Evolutionary conservation across 805 yeast genomes (phyloP).

Genomic region (Saccharomycopsis sp.): DNA sequence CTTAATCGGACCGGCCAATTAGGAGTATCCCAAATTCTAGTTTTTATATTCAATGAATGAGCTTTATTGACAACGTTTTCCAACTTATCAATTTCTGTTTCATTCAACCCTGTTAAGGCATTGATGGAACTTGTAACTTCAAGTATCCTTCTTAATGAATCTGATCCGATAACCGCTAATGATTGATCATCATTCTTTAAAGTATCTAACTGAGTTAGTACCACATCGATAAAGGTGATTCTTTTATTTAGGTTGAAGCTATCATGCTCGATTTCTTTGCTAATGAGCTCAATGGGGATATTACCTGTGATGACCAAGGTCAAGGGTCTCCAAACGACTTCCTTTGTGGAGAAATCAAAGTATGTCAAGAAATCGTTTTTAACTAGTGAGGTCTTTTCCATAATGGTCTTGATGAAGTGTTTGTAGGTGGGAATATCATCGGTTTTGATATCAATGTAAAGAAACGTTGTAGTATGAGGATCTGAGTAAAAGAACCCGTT

Average conservation of each 20-base stretch:
- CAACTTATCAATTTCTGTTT: constrained; percentile 25
- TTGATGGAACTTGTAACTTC: constrained; percentile 2
- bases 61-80: constrained; percentile 29
- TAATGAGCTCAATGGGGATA: constrained; percentile 36
- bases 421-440: constrained; percentile 33
- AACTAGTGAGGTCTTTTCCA: constrained; percentile 19
- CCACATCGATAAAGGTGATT: constrained; percentile 38
- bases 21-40: constrained; percentile 66
- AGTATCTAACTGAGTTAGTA: constrained; percentile 20
- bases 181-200: not conserved
- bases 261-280: constrained; percentile 18
- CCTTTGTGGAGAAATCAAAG: constrained; percentile 27
- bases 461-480: constrained; percentile 42
- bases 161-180: constrained; percentile 31
- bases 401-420: constrained; percentile 31
- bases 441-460: constrained; percentile 48
- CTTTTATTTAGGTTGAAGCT: constrained; percentile 21
- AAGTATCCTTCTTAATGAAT: constrained; percentile 27
- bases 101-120: constrained; percentile 24
- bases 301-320: constrained; percentile 60
- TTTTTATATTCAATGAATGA: constrained; percentile 39
- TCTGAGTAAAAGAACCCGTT: constrained; percentile 35
- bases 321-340: constrained; percentile 40
- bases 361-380: constrained; percentile 37
- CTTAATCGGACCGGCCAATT: constrained; percentile 47